Conservation (phyloP, 1,284 basidiomycete genomes). For the Xerocomus nothofagi region DNA sequence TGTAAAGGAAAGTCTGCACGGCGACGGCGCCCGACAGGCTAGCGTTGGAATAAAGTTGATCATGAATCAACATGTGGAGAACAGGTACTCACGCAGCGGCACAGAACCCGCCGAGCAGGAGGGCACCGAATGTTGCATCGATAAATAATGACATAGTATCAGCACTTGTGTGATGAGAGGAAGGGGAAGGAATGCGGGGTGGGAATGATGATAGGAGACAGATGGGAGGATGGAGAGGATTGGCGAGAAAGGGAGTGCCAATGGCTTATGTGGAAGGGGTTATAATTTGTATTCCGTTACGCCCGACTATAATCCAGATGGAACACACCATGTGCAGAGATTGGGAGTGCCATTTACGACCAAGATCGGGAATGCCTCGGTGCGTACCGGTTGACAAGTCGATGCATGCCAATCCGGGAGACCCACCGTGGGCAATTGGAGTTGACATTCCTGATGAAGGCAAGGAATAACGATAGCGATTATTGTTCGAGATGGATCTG, state of each 20-base stretch:
- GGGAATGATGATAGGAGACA: neutral
- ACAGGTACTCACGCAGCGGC: constrained; percentile 37
- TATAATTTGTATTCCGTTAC: neutral
- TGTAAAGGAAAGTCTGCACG: constrained; percentile 44
- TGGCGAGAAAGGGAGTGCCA: constrained; percentile 3
- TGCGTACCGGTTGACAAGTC: neutral
- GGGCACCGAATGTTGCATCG: constrained; percentile 41
- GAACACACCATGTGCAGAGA: neutral
- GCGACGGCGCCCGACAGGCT: constrained; percentile 48
- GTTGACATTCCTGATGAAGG: no score
- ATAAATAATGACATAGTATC: constrained; percentile 12
- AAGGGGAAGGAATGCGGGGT: neutral
- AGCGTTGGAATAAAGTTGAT: neutral
- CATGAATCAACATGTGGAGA: neutral
- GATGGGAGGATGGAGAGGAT: neutral
- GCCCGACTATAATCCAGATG: neutral
- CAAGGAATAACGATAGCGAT: no score
- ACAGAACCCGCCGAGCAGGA: constrained; percentile 43
- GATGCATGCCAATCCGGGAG: neutral
- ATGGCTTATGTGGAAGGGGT: neutral
- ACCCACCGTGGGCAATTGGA: neutral
- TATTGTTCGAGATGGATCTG: no score
- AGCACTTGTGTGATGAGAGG: neutral
- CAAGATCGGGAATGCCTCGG: neutral
- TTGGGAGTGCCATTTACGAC: neutral